Evolutionary conservation across 257 asterid genomes (phyloP).

Genomic region (Lycium ferocissimum): DNA sequence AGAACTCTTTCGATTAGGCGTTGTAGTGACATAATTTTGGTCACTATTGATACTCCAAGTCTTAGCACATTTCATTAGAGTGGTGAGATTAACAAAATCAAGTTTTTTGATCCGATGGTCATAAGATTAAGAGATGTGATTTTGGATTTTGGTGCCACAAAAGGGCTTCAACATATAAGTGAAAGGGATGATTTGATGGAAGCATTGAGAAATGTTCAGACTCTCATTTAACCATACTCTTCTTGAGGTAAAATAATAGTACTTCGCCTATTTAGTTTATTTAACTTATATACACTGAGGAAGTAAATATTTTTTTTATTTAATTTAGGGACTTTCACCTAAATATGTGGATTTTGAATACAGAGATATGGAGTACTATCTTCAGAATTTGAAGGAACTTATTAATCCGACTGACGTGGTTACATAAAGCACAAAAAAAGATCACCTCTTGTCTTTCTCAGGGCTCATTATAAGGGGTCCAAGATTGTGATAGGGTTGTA

Average conservation of each 20-base stretch:
- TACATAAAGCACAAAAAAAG: not conserved
- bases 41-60: too few relatives aligned
- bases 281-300: not conserved
- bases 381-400: not conserved
- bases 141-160: not conserved
- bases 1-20: too few relatives aligned
- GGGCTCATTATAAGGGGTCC: conserved; percentile 7
- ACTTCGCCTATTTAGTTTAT: too few relatives aligned
- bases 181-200: not conserved
- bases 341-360: not conserved
- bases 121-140: not conserved
- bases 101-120: not conserved
- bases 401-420: not conserved
- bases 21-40: too few relatives aligned
- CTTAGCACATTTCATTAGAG: too few relatives aligned
- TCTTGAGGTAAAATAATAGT: not conserved
- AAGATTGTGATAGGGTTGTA: not conserved
- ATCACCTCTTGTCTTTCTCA: not conserved
- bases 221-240: not conserved
- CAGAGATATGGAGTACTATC: not conserved
- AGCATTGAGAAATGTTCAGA: not conserved
- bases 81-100: not conserved
- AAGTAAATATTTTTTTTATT: not conserved
- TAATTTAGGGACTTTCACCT: not conserved
- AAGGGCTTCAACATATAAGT: not conserved